Evolutionary conservation across 768 basidiomycete genomes (phyloP).

Genomic region (Leccinellum rugosiceps): DNA sequence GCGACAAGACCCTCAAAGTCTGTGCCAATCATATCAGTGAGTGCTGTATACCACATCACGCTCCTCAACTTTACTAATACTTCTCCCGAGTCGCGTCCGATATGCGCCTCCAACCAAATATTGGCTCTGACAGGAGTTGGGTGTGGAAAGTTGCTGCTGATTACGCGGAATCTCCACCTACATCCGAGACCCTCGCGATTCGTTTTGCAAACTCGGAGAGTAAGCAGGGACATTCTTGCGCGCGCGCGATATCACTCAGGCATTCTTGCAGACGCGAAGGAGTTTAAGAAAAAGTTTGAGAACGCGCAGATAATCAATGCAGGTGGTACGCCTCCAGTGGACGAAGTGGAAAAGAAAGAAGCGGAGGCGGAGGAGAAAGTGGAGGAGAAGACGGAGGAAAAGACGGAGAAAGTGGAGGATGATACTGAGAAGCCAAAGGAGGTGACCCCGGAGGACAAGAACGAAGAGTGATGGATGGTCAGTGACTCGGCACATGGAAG

Average conservation of each 20-base stretch:
- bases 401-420: conserved; percentile 25
- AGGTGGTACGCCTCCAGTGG: conserved; percentile 26
- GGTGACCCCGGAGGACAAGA: conserved; percentile 29
- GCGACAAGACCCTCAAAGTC: conserved; percentile 99
- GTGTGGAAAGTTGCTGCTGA: conserved; percentile 98
- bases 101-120: conserved; percentile 95
- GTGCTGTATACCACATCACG: conserved; percentile 18
- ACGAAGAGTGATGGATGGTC: conserved; percentile 27
- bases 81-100: conserved; percentile 66
- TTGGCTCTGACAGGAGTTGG: conserved; percentile 99
- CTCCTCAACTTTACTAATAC: conserved; percentile 3
- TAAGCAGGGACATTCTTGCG: conserved; percentile 40
- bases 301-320: conserved; percentile 70
- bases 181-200: conserved; percentile 94
- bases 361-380: conserved; percentile 31
- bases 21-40: conserved; percentile 96
- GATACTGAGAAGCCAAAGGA: conserved; percentile 37
- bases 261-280: conserved; percentile 60
- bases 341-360: conserved; percentile 21
- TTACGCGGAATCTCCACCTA: conserved; percentile 86
- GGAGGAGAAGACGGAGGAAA: conserved; percentile 22
- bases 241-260: conserved; percentile 1
- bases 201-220: conserved; percentile 97
- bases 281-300: conserved; percentile 91
- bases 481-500: background rate